phyloP scores from a whole-genome alignment of 2,329 filamentous ascomycete species.

The Fusarium euwallaceae region DNA sequence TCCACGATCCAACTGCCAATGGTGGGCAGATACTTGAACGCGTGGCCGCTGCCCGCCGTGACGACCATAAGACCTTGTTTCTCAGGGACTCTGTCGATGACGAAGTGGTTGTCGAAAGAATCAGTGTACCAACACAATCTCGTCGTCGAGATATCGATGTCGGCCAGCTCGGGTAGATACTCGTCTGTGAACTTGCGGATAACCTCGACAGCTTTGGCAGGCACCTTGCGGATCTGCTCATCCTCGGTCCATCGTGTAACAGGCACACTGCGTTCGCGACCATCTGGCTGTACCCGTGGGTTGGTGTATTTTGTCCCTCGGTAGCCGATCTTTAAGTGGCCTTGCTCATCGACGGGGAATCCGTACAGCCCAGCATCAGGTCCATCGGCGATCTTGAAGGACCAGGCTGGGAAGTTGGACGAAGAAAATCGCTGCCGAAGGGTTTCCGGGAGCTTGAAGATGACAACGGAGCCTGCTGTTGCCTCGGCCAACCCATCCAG shows the following conservation, averaged over 20 bases:
- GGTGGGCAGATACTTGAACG: slow-evolving; percentile 67
- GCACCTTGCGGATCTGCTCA: slow-evolving; percentile 37
- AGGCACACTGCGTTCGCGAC: slow-evolving; percentile 54
- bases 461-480: neutral
- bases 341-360: slow-evolving; percentile 58
- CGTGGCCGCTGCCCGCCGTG: slow-evolving; percentile 61
- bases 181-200: slow-evolving; percentile 52
- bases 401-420: neutral
- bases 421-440: neutral
- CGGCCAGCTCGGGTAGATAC: slow-evolving; percentile 58
- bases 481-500: neutral
- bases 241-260: slow-evolving; percentile 53
- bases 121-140: slow-evolving; percentile 49
- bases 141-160: slow-evolving; percentile 52
- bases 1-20: slow-evolving; percentile 67
- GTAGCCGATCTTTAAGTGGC: slow-evolving; percentile 63
- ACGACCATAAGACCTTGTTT: slow-evolving; percentile 70
- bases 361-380: slow-evolving; percentile 59
- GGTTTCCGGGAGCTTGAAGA: neutral
- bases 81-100: slow-evolving; percentile 58
- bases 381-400: neutral
- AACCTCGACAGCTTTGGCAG: slow-evolving; percentile 44
- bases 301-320: slow-evolving; percentile 64
- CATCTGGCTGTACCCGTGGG: slow-evolving; percentile 51
- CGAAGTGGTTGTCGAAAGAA: slow-evolving; percentile 49